These are phyloP conservation scores for Boletus patriciae DNA, from an alignment of 768 basidiomycete genomes.

Conservation along the genomic window DNA sequence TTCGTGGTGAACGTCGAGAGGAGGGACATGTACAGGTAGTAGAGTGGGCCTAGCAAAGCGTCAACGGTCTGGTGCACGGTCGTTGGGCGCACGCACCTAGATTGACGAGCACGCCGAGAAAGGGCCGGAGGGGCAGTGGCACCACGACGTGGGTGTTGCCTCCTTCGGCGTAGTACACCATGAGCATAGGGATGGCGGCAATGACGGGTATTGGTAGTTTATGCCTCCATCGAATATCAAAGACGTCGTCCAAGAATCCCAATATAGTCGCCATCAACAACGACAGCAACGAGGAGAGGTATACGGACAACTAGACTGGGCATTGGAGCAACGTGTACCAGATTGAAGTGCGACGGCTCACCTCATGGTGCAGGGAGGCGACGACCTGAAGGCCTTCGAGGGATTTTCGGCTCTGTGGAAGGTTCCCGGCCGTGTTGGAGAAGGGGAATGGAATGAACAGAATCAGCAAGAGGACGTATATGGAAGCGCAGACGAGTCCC, in stretches of 20 bases:
- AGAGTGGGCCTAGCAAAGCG: slow-evolving; percentile 70
- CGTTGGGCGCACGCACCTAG: slow-evolving; percentile 62
- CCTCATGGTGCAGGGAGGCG: slow-evolving; percentile 73
- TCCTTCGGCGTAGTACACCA: slow-evolving; percentile 94
- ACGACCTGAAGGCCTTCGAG: slow-evolving; percentile 47
- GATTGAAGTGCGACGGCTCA: slow-evolving; percentile 32
- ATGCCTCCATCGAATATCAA: slow-evolving; percentile 98
- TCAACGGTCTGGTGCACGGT: slow-evolving; percentile 1
- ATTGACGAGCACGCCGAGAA: slow-evolving; percentile 80
- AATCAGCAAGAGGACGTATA: slow-evolving; percentile 85
- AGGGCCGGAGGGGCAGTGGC: slow-evolving; percentile 71
- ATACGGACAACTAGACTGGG: slow-evolving; percentile 71
- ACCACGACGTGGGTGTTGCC: slow-evolving; percentile 94
- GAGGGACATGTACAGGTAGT: slow-evolving; percentile 95
- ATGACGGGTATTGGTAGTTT: slow-evolving; percentile 97
- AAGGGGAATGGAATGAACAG: slow-evolving; percentile 97
- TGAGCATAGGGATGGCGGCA: slow-evolving; percentile 89
- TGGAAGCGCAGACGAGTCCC: slow-evolving; percentile 85
- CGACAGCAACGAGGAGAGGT: slow-evolving; percentile 90
- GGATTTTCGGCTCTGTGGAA: slow-evolving; percentile 41
- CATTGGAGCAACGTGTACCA: not conserved
- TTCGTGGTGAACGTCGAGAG: slow-evolving; percentile 97
- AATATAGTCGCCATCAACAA: slow-evolving; percentile 90
- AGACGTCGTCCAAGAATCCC: slow-evolving; percentile 95
- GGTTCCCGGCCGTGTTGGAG: slow-evolving; percentile 61